Evolutionary conservation across 345 rosid genomes (phyloP), one percentile per base, ranked within the genome.

Genomic region (Aquilaria yunnanensis): DNA sequence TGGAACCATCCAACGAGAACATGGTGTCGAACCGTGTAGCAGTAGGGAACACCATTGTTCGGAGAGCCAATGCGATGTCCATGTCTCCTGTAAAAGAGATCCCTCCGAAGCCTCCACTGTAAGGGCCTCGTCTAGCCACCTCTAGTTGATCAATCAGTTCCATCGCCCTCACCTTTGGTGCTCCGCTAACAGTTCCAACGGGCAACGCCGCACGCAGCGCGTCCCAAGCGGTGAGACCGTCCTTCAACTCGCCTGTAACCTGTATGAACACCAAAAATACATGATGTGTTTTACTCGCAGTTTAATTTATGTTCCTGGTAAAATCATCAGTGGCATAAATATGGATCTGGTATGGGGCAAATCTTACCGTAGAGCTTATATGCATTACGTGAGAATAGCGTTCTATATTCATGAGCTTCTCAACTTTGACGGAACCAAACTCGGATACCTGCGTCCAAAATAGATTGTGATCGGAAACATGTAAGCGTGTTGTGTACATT

Each of bases 111-210:
- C 98, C 97, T 0, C 98, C 97, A n/a, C 96, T 86, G 67, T 86
- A 93, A 2, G 97, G 97, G 52, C 98, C 97, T 0, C 98, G 92
- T 51, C 88, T 73, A 0, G 79, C 76, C n/a, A 75, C 80, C 77
- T 93, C 99, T 31, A 86, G 47, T 72, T 76, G 54, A 51, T 93
- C 96, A 5, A 90, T 85, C 33, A 93, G 74, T 64, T 93, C 96
- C 99, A 90, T 93, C 14, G 96, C 96, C 72, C 78, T 90, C 33
- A 82, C 96, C 85, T 93, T 93, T 46, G 98, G 98, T n/a, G 94
- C 96, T 33, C 98, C 89, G 12, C 94, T 90, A 49, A 86, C 96
- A 3, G 95, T 93, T 72, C 99, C 97, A 9, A 90, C 96, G 0
- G 99, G 96, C 53, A 93, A 62, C 5, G 97, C 95, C 59, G 95